Evolutionary conservation across 352 stramenopile genomes (phyloP), one percentile per base, ranked within the genome.

Genomic region (Lagenidium sp.): DNA sequence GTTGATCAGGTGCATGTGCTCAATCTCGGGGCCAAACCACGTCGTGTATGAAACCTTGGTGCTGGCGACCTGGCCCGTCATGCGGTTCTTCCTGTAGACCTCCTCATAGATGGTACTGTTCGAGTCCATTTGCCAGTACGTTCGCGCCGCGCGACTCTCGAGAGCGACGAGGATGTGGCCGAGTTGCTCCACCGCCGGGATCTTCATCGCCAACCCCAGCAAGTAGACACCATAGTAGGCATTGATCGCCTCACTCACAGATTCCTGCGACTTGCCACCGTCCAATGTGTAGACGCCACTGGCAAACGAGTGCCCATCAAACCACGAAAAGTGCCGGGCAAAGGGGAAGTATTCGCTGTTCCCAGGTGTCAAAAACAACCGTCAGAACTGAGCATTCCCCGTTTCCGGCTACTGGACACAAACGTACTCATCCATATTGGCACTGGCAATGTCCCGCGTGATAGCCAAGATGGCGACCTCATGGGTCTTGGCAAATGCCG

Each of bases 221-320:
- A 98, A 60, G 50, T 96, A 97, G n/a, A 96, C 92, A 32, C 84
- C 92, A 63, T 97, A 98, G 71, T 99, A 98, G 36, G 90, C 93
- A 71, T 99, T 98, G 23, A 97, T 83, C 31, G 93, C 94, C 69
- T 99, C 94, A 53, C 88, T 97, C 22, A 96, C 92, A 55, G 86
- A 97, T 61, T 98, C 95, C 68, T 98, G 93, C 15, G 81, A 91
- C 69, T 98, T 98, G 46, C 94, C 95, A 47, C 97, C 85, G 32
- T 87, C 87, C 51, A 98, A 78, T 39, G 77, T 73, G 65, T 98
- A 98, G 21, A 98, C 63, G 21, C 95, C 95, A 49, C 86, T 97
- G 7, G 95, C 94, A 67, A 95, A 98, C 38, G 89, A 97, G 56
- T 98, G 93, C 36, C 90, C 84, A 51, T 99, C 94, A 62, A 97